Evolutionary conservation across 1,284 basidiomycete species (phyloP), one percentile per base, ranked within the genome.

Genomic region (Cryptococcus maquisensis): DNA sequence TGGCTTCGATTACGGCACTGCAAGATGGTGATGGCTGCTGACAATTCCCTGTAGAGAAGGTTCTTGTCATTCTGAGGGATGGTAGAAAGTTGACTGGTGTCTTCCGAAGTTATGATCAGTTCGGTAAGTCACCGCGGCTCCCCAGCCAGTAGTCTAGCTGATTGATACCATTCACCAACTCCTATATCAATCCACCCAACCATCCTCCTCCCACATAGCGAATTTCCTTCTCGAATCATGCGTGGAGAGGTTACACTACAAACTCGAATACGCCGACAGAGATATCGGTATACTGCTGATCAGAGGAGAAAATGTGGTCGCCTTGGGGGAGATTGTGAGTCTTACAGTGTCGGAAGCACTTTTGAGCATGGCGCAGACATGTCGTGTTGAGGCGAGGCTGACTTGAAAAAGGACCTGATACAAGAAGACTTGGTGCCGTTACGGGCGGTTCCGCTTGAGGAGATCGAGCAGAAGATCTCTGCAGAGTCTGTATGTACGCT

Each of bases 221-320:
- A 97, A 97, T 75, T 86, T 97, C 62, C 88, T 97, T 2, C 81
- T 94, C 37, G 90, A 93, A 76, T 87, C 90, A 71, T 90, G 89
- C 6, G 83, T 90, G 18, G 75, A 77, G 62, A 63, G 75, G 56
- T 64, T 75, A 67, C 69, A 75, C 63, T 57, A 66, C 55, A 64
- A 69, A 48, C 58, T 67, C 37, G 68, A 72, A 48, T 76, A 63
- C 52, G 69, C 69, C 37, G 73, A 76, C 51, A 54, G 64, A 38
- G 70, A 75, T 66, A 63, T 73, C 18, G 72, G 71, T 4, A 81
- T 98, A 21, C 93, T 91, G 74, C 82, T 98, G 61, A 92, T 99
- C 62, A 84, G 96, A 63, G 96, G 96, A 47, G 96, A 99, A 81
- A 99, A 99, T 72, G 96, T 99, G 21, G 96, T 98, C 12, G 79